Base-by-base conservation (phyloP, 164 flowering plant species). In the Vitis riparia region DNA sequence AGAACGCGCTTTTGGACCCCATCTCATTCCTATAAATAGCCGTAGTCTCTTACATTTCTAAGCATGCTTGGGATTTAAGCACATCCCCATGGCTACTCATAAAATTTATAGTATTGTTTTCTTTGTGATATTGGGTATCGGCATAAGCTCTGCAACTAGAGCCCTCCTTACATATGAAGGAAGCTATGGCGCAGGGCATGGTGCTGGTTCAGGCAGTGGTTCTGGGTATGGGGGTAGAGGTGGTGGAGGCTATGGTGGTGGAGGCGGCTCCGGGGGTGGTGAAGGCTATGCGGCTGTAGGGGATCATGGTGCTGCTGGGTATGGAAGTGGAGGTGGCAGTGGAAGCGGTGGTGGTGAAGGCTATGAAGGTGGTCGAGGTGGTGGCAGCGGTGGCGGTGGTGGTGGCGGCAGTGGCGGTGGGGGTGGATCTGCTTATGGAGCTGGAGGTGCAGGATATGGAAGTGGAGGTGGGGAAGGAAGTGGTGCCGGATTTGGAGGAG, bases 121-220 rank as follows among this genome's bases (percentile, higher is more conserved):
- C 71, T 70, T 79, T 71, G 71, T 76, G 67, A 68, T 78, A 6
- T 48, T 80, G 53, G 77, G 78, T 17, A 11, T 80, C 13, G 75
- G 82, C 5, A 29, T 79, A 27, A 72, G 81, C 55, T 76, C 77
- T 16, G 84, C 84, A 2, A 44, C 66, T 30, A 74, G 86, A 69
- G 67, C 76, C 10, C 76, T 83, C 37, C 80, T 83, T 14, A 53
- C 52, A 17, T 15, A 60, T 15, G 68, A 17, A 47, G 73, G 11
- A 30, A 14, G 16, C 59, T 23, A n/a, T 29, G 57, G 27, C 8
- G 63, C 44, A 5, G 37, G 70, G 8, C 27, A 51, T 52, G 74
- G 66, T 16, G n/a, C 59, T 19, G 62, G 63, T 15, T 68, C 57
- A 13, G 63, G 37, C 10, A 19, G 60, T 11, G 75, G 51, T 17